Percentiles rank a stretch among this genome's conserved stretches.
phyloP scores from a whole-genome alignment of 495 filamentous ascomycete genomes.

The Acidomyces sp. region DNA sequence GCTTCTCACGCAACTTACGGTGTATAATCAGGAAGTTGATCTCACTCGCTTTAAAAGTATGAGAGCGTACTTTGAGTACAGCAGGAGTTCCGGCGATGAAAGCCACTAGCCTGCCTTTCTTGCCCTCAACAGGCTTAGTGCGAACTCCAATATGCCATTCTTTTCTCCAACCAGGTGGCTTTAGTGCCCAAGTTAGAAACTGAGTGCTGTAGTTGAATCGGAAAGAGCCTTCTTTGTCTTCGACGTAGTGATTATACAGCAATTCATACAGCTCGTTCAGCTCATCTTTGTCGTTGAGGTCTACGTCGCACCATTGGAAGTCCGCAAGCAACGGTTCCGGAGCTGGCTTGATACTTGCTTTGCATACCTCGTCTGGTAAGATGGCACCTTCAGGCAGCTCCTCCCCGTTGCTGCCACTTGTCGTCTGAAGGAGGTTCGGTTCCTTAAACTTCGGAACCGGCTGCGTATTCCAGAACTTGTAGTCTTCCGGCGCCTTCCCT shows the following conservation, averaged over 20 bases:
- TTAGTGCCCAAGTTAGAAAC: conserved; percentile 86
- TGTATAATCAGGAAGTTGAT: conserved; percentile 97
- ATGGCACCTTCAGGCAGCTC: conserved; percentile 46
- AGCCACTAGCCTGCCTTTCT: conserved; percentile 57
- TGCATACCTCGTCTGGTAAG: conserved; percentile 49
- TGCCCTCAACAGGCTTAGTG: conserved; percentile 29
- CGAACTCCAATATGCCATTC: conserved; percentile 94
- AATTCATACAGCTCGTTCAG: conserved; percentile 51
- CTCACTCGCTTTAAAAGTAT: conserved; percentile 64
- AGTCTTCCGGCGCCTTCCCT: conserved; percentile 33
- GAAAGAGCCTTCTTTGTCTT: conserved; percentile 94
- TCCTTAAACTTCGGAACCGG: conserved; percentile 66
- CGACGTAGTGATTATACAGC: conserved; percentile 84
- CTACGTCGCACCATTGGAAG: conserved; percentile 90
- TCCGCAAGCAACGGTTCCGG: conserved; percentile 52
- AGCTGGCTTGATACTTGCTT: conserved; percentile 56
- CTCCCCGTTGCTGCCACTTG: conserved; percentile 21
- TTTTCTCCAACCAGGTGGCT: conserved; percentile 87
- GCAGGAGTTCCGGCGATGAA: conserved; percentile 90
- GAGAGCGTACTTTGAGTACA: conserved; percentile 62
- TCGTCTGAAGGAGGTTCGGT: conserved; percentile 16
- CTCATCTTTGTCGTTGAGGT: conserved; percentile 55
- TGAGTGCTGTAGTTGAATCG: conserved; percentile 84
- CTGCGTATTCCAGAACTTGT: conserved; percentile 98
- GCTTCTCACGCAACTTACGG: conserved; percentile 90